These are phyloP conservation scores for Populus nigra DNA, from an alignment of 345 rosid species.

Conservation along the genomic window DNA sequence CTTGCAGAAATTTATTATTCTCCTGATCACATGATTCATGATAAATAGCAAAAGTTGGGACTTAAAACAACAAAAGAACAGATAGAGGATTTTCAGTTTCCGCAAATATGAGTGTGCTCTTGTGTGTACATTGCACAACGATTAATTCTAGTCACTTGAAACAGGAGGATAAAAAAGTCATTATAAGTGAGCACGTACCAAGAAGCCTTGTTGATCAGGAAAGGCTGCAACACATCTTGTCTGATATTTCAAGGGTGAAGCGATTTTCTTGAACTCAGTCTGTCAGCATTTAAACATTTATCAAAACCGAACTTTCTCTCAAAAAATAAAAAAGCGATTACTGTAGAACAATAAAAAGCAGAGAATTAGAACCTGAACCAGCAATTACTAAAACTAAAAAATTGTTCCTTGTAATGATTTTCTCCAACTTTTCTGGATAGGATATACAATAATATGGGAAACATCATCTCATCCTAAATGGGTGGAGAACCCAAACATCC, in stretches of 20 bases:
- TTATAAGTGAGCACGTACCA: constrained; percentile 47
- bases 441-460: not conserved
- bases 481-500: not conserved
- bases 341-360: not conserved
- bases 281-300: constrained; percentile 25
- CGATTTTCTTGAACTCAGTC: constrained; percentile 85
- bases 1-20: too few relatives aligned
- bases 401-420: not conserved
- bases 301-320: constrained; percentile 2
- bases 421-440: not conserved
- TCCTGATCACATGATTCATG: too few relatives aligned
- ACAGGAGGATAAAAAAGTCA: not conserved
- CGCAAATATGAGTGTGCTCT: not conserved
- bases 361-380: not conserved
- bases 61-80: not conserved
- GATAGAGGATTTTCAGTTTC: not conserved
- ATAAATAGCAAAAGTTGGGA: not conserved
- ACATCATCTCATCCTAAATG: not conserved
- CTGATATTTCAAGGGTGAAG: constrained; percentile 90
- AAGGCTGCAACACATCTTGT: constrained; percentile 95
- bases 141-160: not conserved
- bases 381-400: not conserved
- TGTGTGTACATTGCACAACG: not conserved
- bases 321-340: not conserved
- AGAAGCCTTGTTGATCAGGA: constrained; percentile 97